Evolutionary conservation across 1,284 basidiomycete species (phyloP), one percentile per base, ranked within the genome.

Genomic region (Coniophora puteana): DNA sequence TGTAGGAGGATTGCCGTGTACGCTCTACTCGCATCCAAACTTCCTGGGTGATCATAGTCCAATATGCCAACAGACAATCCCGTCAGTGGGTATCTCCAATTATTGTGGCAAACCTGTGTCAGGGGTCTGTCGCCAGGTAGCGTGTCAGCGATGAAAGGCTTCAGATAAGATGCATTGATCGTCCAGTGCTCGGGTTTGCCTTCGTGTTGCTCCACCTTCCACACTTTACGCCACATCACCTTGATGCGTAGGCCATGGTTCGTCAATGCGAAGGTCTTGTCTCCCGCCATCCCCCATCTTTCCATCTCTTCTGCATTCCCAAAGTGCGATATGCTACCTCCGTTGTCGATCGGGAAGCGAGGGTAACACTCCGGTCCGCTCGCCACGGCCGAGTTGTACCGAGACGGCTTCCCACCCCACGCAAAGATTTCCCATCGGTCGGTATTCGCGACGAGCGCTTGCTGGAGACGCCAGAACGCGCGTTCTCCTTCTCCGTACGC

Each of bases 181-280:
- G 18, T 43, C 12, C 27, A 40, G 13, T 12, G 30, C 17, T 22
- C 20, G 10, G 24, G 29, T 13, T 22, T 13, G 6, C 22, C 24
- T n/a, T 17, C 20, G 17, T 43, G 38, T 11, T 14, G 30, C 18
- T 39, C 24, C 4, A 29, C 42, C 13, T 33, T 25, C 26, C 39
- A 38, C 17, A 43, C 42, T 25, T 39, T 32, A n/a, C 39, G 27
- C 38, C 28, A 43, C 20, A 27, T 18, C 20, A 43, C 38, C 21
- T 43, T 43, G 24, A 43, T 43, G 14, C 22, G 39, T 8, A 43
- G 38, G 14, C 42, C 42, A 14, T 43, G 42, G 31, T 43, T 43
- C 14, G 42, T 43, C 38, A 43, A 26, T 8, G 38, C 25, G 29
- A 43, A 43, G 8, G 29, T 14, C 20, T 39, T 40, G 38, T 43